Percentiles rank a stretch among this genome's conserved stretches.
Evolutionary conservation across 805 yeast species (phyloP).

Genomic region (Candida hispaniensis): DNA sequence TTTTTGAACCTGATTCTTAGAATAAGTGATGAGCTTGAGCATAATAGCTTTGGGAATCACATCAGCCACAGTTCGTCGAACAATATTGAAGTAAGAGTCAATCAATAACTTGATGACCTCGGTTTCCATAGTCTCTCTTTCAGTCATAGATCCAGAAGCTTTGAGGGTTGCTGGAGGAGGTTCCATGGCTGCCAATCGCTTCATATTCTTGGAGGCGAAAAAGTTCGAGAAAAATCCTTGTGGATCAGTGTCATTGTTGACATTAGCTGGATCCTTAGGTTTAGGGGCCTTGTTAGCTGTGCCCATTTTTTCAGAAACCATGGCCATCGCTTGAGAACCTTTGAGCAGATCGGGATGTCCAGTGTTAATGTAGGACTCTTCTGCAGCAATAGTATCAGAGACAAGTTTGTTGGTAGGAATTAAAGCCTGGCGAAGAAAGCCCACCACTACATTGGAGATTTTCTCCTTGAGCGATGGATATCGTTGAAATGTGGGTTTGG

Average conservation of each 20-base stretch:
- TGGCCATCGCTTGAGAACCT: conserved; percentile 89
- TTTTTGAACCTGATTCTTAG: conserved; percentile 80
- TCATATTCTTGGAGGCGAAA: conserved; percentile 83
- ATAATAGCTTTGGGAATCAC: conserved; percentile 90
- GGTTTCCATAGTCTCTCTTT: conserved; percentile 90
- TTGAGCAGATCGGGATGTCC: conserved; percentile 94
- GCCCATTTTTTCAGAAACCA: conserved; percentile 82
- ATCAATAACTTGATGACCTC: conserved; percentile 90
- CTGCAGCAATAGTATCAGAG: conserved; percentile 68
- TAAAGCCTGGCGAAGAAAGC: conserved; percentile 66
- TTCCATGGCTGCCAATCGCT: conserved; percentile 87
- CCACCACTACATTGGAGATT: conserved; percentile 67
- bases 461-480: conserved; percentile 91
- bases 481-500: conserved; percentile 71
- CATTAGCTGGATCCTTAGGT: conserved; percentile 19
- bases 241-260: conserved; percentile 36
- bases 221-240: conserved; percentile 84
- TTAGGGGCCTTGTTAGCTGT: conserved; percentile 34
- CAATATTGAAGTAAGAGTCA: conserved; percentile 80
- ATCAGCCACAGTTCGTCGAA: conserved; percentile 87
- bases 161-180: conserved; percentile 91
- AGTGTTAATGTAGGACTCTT: conserved; percentile 89
- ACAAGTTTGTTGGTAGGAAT: conserved; percentile 83
- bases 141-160: conserved; percentile 87
- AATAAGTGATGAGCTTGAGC: conserved; percentile 75